Percentiles rank a stretch among this genome's conserved stretches.
Evolutionary conservation across 2,329 filamentous ascomycete species (phyloP).

Genomic region (Huntiella bhutanensis): DNA sequence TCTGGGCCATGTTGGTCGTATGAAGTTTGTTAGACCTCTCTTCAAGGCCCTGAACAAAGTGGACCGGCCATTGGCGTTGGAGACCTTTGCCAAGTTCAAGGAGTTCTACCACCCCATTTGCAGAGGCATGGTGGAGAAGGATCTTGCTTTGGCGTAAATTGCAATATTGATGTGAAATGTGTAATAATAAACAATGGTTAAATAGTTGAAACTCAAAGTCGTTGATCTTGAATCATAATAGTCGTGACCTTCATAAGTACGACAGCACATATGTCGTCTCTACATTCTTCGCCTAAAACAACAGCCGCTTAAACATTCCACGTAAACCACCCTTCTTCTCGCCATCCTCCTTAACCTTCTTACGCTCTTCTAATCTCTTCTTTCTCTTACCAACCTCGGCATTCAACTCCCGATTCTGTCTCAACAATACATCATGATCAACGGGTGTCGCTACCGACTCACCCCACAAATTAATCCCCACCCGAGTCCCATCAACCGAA

Average conservation of each 20-base stretch:
- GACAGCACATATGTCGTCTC: not conserved
- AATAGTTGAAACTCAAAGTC: not conserved
- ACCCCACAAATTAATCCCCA: not conserved
- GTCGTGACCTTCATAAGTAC: too few species aligned
- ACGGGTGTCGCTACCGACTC: too few species aligned
- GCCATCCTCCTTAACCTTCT: slow-evolving; percentile 10
- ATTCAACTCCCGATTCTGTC: not conserved
- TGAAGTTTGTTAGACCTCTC: slow-evolving; percentile 91
- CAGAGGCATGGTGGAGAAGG: slow-evolving; percentile 68
- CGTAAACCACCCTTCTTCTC: slow-evolving; percentile 11
- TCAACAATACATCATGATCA: slow-evolving; percentile 2
- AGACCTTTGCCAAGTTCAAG: slow-evolving; percentile 71
- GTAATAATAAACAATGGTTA: not conserved
- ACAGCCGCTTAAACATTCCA: slow-evolving; percentile 11
- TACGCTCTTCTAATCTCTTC: slow-evolving; percentile 10
- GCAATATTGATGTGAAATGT: not conserved
- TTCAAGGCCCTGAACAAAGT: slow-evolving; percentile 59
- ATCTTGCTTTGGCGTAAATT: slow-evolving; percentile 27
- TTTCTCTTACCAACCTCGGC: slow-evolving; percentile 11
- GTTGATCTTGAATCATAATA: not conserved
- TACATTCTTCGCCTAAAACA: not conserved
- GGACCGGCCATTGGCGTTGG: slow-evolving; percentile 53
- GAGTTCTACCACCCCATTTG: slow-evolving; percentile 96
- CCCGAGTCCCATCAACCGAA: slow-evolving; percentile 1
- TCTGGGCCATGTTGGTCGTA: slow-evolving; percentile 66